Base-by-base conservation (phyloP, 1,139 yeast species). In the Pneumocystis murina region DNA sequence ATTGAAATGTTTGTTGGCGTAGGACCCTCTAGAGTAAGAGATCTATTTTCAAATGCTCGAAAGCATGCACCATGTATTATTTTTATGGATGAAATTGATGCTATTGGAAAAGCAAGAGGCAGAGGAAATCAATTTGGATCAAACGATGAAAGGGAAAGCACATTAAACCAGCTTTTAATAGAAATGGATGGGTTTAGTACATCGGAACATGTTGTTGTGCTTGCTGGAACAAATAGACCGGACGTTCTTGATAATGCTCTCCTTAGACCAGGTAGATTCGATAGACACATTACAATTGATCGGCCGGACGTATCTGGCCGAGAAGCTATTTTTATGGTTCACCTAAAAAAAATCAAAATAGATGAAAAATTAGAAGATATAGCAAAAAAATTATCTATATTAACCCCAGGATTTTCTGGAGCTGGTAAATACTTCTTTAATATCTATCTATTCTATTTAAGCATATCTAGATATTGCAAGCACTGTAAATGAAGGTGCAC, bases 1-100 rank as follows among this genome's bases (percentile, higher is more conserved):
- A 96, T 92, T 20, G 98, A 92, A 75, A 91, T 92, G 97, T 92
- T 90, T 77, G 97, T 90, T 48, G 98, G 98, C 78, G 97, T 92
- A 17, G 98, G 98, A 77, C 97, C 98, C 1, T 86, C 95, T 30
- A 83, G 98, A 73, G 98, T 92, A 54, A 88, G 98, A 73, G 97
- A 92, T 73, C 78, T 92, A 71, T 92, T 92, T 75, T 84, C 86
- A 71, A 88, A 89, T 61, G 98, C 98, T 4, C 83, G 97, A 73
- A 88, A 86, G 72, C 84, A 86, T 74, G 95, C 97, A 0, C 98
- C 98, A 1, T 81, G 95, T 38, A 92, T 92, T 71, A 86, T 92
- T 60, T 92, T 92, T 72, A 90, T 92, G 65, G 98, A 92, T 78
- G 98, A 92, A 78, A 92, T 92, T 68, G 98, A 92, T 79, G 98